Evolutionary conservation across 2,329 filamentous ascomycete species (phyloP).

Genomic region (Alternaria novae-zelandiae): DNA sequence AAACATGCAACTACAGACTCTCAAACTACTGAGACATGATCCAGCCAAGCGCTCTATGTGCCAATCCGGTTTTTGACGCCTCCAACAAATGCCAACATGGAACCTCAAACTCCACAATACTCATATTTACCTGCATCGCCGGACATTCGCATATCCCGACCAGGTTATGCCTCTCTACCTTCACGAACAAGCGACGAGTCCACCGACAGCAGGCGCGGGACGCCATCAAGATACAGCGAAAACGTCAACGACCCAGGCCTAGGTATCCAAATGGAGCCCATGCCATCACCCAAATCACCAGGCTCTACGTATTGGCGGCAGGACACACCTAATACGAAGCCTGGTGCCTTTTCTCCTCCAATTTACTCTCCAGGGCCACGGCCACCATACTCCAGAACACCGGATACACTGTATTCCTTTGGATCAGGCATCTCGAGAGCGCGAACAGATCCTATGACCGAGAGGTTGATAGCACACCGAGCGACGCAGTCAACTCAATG

Average conservation of each 20-base stretch:
- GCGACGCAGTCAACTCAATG: conserved; percentile 41
- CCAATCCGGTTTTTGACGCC: neutral
- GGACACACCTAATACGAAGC: conserved; percentile 18
- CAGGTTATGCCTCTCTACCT: conserved; percentile 24
- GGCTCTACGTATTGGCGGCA: conserved; percentile 25
- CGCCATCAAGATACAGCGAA: conserved; percentile 25
- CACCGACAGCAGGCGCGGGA: conserved; percentile 11
- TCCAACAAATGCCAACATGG: conserved; percentile 3
- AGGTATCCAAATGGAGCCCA: conserved; percentile 35
- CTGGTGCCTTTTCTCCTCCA: conserved; percentile 26
- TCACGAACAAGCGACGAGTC: conserved; percentile 25
- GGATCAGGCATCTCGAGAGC: conserved; percentile 27
- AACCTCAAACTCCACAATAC: conserved; percentile 3
- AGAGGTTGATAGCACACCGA: conserved; percentile 39
- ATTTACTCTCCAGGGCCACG: conserved; percentile 14
- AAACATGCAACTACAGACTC: neutral
- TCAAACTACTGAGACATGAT: neutral
- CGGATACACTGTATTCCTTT: conserved; percentile 28
- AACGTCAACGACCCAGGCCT: conserved; percentile 28
- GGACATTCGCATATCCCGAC: conserved; percentile 18
- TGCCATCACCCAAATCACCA: conserved; percentile 31
- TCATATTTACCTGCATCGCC: conserved; percentile 27
- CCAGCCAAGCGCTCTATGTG: neutral
- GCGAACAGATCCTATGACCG: conserved; percentile 39
- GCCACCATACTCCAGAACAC: conserved; percentile 24